These are phyloP conservation scores for Aspergillus ostianus DNA, from an alignment of 495 filamentous ascomycete genomes.

Conservation along the genomic window DNA sequence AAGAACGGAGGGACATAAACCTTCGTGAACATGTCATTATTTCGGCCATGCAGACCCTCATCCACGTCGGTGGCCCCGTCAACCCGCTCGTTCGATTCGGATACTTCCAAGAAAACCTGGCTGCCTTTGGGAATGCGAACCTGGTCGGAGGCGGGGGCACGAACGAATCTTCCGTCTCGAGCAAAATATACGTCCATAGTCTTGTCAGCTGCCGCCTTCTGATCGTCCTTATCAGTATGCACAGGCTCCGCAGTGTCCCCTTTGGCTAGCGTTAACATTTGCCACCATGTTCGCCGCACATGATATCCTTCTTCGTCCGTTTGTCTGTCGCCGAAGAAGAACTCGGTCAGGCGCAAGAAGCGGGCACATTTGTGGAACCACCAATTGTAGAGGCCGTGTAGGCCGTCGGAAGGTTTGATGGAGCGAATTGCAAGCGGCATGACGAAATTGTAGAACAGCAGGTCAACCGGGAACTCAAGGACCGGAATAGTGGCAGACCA, in stretches of 20 bases:
- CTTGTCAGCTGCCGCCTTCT: conserved; percentile 29
- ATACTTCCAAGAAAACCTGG: conserved; percentile 77
- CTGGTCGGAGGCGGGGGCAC: conserved; percentile 87
- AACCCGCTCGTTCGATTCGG: conserved; percentile 62
- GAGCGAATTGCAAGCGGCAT: conserved; percentile 81
- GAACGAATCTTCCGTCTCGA: conserved; percentile 80
- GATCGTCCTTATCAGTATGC: conserved; percentile 35
- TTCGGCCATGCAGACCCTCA: conserved; percentile 61
- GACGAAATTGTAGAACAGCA: conserved; percentile 94
- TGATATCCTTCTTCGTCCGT: conserved; percentile 78
- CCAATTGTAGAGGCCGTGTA: conserved; percentile 88
- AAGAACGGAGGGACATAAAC: conserved; percentile 92
- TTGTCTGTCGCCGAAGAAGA: conserved; percentile 82
- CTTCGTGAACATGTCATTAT: conserved; percentile 66
- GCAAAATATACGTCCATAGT: conserved; percentile 52
- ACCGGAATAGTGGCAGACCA: conserved; percentile 89
- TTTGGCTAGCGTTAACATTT: conserved; percentile 43
- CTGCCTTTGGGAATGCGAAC: conserved; percentile 86
- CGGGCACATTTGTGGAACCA: conserved; percentile 92
- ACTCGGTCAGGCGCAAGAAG: conserved; percentile 77
- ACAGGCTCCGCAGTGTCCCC: conserved; percentile 51
- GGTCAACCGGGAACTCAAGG: conserved; percentile 89
- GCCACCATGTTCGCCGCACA: conserved; percentile 54
- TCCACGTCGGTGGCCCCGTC: conserved; percentile 61
- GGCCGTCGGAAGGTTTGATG: conserved; percentile 77